Evolutionary conservation across 495 filamentous ascomycete genomes (phyloP).

Genomic region (Recurvomyces mirabilis): DNA sequence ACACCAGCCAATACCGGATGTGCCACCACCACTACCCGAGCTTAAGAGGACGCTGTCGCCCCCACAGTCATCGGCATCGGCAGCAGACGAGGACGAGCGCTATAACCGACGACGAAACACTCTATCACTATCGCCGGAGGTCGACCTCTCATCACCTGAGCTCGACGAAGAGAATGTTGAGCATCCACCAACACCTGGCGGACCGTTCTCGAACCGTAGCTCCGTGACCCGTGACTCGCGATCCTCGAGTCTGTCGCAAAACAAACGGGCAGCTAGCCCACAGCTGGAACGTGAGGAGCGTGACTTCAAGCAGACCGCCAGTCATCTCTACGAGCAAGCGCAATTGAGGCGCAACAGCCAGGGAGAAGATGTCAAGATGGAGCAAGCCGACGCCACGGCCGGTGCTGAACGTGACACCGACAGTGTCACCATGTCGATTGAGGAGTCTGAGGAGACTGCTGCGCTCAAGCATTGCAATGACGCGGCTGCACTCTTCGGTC

Average conservation of each 20-base stretch:
- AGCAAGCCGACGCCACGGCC: conserved; percentile 2
- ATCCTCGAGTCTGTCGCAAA: conserved; percentile 40
- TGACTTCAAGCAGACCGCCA: conserved; percentile 90
- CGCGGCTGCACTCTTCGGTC: conserved; percentile 34
- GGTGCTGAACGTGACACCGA: conserved; percentile 11
- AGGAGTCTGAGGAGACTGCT: conserved; percentile 30
- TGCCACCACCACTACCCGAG: conserved; percentile 33
- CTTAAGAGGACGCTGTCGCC: conserved; percentile 59
- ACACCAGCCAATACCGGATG: conserved; percentile 67
- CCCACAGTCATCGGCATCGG: conserved; percentile 61
- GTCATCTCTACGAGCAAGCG: conserved; percentile 23
- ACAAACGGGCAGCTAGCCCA: conserved; percentile 63
- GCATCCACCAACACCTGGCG: conserved; percentile 42
- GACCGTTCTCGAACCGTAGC: conserved; percentile 45
- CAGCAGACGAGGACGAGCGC: conserved; percentile 49
- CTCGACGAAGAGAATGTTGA: conserved; percentile 62
- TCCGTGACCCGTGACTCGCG: conserved; percentile 25
- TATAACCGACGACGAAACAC: conserved; percentile 53
- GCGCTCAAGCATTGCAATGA: conserved; percentile 30
- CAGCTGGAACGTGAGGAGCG: conserved; percentile 90
- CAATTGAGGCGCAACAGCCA: conserved; percentile 9
- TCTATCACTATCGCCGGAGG: conserved; percentile 80
- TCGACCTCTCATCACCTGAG: conserved; percentile 80
- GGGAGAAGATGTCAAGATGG: conserved; percentile 11
- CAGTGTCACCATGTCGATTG: conserved; percentile 22